A percentile compares a stretch with the other conserved stretches of the same genome.
Conservation (phyloP, 306 rosid species). For the Ormosia emarginata region DNA sequence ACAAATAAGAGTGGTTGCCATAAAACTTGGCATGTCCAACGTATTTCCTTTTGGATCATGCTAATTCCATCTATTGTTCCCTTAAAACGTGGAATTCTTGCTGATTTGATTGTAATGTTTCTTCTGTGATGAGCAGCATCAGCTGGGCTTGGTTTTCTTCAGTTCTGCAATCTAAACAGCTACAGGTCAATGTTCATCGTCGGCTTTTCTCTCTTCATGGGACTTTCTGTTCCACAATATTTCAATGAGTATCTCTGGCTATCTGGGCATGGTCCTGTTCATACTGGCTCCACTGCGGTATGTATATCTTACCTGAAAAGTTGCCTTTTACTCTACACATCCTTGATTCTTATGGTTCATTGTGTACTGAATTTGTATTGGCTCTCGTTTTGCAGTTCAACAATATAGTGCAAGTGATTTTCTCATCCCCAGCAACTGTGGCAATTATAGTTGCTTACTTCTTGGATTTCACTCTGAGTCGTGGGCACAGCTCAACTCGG, state of each 20-base stretch:
- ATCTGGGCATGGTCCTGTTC: constrained; percentile 65
- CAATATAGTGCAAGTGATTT: constrained; percentile 60
- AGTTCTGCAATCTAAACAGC: constrained; percentile 88
- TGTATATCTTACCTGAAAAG: constrained; percentile 11
- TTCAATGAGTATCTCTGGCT: constrained; percentile 45
- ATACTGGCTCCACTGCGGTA: constrained; percentile 58
- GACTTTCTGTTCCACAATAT: constrained; percentile 76
- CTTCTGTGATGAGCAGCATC: constrained; percentile 49
- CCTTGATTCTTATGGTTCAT: neutral
- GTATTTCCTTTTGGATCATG: neutral
- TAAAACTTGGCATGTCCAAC: constrained; percentile 9
- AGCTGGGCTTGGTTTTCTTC: constrained; percentile 72
- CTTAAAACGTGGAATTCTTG: neutral
- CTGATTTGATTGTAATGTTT: neutral
- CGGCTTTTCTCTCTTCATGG: constrained; percentile 83
- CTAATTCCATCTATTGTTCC: neutral
- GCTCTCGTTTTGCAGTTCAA: constrained; percentile 55
- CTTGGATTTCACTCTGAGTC: constrained; percentile 51
- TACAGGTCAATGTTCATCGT: constrained; percentile 62
- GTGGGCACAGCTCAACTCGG: constrained; percentile 42
- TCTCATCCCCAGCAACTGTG: constrained; percentile 81
- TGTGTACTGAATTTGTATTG: neutral
- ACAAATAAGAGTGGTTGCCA: neutral
- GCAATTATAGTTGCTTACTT: constrained; percentile 57
- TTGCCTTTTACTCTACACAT: neutral